Base-by-base conservation (phyloP, 306 rosid genomes). In the Nissolia schottii region DNA sequence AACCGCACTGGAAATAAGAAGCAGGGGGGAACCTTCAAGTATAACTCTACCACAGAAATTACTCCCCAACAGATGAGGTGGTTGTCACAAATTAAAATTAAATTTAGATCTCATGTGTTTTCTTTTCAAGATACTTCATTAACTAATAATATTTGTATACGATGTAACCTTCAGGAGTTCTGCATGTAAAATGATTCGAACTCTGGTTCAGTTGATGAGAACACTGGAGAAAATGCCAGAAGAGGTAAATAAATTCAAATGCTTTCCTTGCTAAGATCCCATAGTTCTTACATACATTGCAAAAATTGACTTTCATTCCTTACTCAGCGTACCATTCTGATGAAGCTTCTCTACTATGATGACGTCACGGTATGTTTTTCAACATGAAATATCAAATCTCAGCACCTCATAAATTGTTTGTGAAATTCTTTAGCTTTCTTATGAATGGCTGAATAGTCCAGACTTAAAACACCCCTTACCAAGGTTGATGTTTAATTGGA, bases 191-290 rank as follows among this genome's bases (percentile, higher is more conserved):
- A 94, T 94, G 98, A 91, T 94, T 35, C 90, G 96, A 64, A 94
- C 98, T 23, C 83, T 94, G 31, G 96, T 94, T 85, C 98, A 94
- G 82, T 79, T 89, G 70, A 87, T 91, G 98, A 89, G 98, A 87
- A 94, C 98, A 86, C 84, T 93, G 78, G 98, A 94, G 83, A 91
- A 67, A 77, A 94, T 91, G 97, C 99, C 99, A 23, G 95, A 91
- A 64, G 99, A 91, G 87, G 97, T 94, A 82, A 82, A 59, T 25
- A 35, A 64, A 56, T 67, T 50, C 13, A 28, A 56, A 72, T 71
- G 35, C 53, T 71, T 43, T 7, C 53, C 73, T 75, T 74, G 56
- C 45, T 57, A 70, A 32, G 18, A 23, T 27, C 55, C 35, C 57
- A 35, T 15, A 34, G 23, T 61, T 53, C 20, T 12, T 22, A 3